Evolutionary conservation across 2,329 filamentous ascomycete genomes (phyloP), one percentile per base, ranked within the genome.

Genomic region (Alternaria angustiovoidea): DNA sequence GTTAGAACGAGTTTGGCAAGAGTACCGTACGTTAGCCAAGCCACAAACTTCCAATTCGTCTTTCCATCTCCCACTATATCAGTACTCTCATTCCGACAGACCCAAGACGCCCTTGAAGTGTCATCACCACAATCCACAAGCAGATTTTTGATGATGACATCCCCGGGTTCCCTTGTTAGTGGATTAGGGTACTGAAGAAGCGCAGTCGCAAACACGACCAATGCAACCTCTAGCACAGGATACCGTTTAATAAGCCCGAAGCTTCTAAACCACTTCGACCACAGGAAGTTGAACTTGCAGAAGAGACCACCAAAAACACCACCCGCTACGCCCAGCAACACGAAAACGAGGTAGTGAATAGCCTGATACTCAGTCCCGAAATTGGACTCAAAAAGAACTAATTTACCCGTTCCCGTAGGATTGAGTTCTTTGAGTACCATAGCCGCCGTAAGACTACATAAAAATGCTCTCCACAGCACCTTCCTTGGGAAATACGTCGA

Each of bases 331-430:
- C 86, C 86, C 0, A 88, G 81, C 2, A 87, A 57, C 5, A 86
- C 75, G 69, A 89, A 88, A 34, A 87, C 80, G 2, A 86, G 67
- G 66, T 88, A 88, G 64, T 88, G 85, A 9, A 83, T 69, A 1
- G 83, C 73, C n/a, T 81, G 72, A 66, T 88, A 88, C n/a, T 82
- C 80, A 3, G 83, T 83, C 5, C 83, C 85, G 62, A 87, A 88
- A 51, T 85, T 83, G 5, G 86, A 88, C 66, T 88, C 85, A 67
- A 88, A 89, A 5, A 88, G 80, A 0, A 87, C 85, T 4, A 88
- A 77, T 66, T 87, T 88, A 3, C 86, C 86, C 0, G 86, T 88
- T 1, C 85, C 85, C 1, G 80, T 87, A 0, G 86, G 86, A 67
- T 88, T 87, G n/a, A 88, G 78, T 3, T 81, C 81, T 67, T 84